A percentile compares a stretch with the other conserved stretches of the same genome.
These are phyloP conservation scores for Clonostachys rosea DNA, from an alignment of 2,329 filamentous ascomycete genomes.

Conservation along the genomic window DNA sequence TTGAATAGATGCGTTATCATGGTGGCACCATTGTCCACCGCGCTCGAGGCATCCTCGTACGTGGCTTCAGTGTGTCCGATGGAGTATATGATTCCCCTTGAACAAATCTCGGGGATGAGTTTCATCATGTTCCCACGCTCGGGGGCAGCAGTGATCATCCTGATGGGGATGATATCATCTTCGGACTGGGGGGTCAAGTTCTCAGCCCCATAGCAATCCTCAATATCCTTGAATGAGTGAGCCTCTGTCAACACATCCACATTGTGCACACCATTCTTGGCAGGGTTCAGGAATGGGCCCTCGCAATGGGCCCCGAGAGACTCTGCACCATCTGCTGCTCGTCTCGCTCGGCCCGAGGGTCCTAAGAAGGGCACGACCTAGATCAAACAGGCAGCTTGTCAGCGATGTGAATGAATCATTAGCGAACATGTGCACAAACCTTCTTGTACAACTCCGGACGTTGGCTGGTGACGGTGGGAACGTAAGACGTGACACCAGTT, in stretches of 20 bases:
- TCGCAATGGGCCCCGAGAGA: conserved; percentile 88
- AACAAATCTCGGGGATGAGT: conserved; percentile 62
- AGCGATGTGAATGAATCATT: neutral
- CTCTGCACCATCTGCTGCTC: conserved; percentile 69
- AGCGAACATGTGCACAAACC: conserved; percentile 29
- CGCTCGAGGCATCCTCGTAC: conserved; percentile 73
- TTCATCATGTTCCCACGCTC: conserved; percentile 68
- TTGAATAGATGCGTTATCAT: conserved; percentile 97
- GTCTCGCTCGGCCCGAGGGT: conserved; percentile 58
- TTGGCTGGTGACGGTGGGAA: conserved; percentile 82
- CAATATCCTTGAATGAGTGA: conserved; percentile 59
- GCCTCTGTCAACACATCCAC: conserved; percentile 64
- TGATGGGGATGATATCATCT: conserved; percentile 46
- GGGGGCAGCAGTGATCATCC: conserved; percentile 82
- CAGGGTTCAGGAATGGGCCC: conserved; percentile 79
- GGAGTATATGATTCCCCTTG: conserved; percentile 67
- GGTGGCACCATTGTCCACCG: conserved; percentile 69
- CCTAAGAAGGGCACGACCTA: conserved; percentile 71
- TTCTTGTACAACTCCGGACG: conserved; percentile 76
- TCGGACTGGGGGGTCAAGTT: conserved; percentile 50
- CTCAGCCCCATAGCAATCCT: conserved; percentile 65
- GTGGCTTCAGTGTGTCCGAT: conserved; percentile 86
- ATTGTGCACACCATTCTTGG: conserved; percentile 85
- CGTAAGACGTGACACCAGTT: conserved; percentile 83
- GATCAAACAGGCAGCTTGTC: conserved; percentile 1